Evolutionary conservation across 208 protist genomes (phyloP).

Genomic region (Novymonas esmeraldas): DNA sequence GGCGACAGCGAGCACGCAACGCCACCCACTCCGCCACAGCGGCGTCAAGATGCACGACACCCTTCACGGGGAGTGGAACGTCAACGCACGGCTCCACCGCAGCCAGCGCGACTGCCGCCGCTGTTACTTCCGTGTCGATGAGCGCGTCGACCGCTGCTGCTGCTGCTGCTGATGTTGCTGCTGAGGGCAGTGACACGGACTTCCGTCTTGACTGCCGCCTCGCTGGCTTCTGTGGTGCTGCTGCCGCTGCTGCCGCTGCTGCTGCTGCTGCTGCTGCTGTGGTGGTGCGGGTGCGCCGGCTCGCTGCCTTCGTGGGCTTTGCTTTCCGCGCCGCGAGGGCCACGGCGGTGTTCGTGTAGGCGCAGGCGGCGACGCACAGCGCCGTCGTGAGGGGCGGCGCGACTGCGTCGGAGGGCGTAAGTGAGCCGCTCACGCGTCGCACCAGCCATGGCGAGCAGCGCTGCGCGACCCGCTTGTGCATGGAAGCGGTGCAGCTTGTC

Average conservation of each 20-base stretch:
- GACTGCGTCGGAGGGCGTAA: too few species aligned
- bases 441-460: too few species aligned
- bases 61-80: too few species aligned
- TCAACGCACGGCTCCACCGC: not conserved
- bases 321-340: too few species aligned
- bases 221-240: not conserved
- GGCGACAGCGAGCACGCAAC: conserved; percentile 18
- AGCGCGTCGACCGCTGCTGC: not conserved
- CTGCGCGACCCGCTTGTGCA: too few species aligned
- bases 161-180: not conserved
- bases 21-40: conserved; percentile 14
- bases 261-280: too few species aligned
- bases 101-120: not conserved
- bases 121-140: too few species aligned
- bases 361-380: not conserved
- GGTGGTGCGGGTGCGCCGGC: too few species aligned
- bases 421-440: too few species aligned
- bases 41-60: conserved; percentile 8
- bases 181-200: not conserved
- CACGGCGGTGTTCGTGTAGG: too few species aligned
- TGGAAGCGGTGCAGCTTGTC: too few species aligned
- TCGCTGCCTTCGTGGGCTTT: too few species aligned
- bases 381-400: not conserved
- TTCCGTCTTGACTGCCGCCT: not conserved
- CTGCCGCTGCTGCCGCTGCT: not conserved